These are phyloP conservation scores for Cryomyces antarcticus DNA, from an alignment of 495 filamentous ascomycete species.

Conservation along the genomic window DNA sequence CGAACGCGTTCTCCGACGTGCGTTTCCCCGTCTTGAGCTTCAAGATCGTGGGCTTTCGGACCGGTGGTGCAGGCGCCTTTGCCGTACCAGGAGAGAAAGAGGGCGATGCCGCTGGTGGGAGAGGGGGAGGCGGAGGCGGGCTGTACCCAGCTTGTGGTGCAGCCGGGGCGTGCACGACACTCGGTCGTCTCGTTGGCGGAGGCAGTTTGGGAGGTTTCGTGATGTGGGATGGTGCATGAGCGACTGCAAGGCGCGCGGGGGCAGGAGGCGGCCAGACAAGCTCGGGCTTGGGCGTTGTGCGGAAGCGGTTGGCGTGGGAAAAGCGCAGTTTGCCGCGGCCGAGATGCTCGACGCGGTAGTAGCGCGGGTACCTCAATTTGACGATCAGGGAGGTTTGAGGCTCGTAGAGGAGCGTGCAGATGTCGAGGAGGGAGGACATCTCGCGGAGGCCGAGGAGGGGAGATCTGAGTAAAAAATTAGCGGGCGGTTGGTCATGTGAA, in stretches of 20 bases:
- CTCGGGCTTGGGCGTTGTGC: conserved; percentile 3
- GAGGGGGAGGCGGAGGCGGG: too few relatives aligned
- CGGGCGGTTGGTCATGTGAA: conserved; percentile 1
- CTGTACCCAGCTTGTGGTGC: too few relatives aligned
- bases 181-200: neutral
- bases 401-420: conserved; percentile 56
- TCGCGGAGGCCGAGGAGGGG: conserved; percentile 44
- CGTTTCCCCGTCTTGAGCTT: too few relatives aligned
- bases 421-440: conserved; percentile 52
- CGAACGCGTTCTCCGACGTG: too few relatives aligned
- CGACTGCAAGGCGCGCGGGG: neutral
- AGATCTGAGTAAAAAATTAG: conserved; percentile 26
- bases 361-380: conserved; percentile 44
- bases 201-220: neutral
- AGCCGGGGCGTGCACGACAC: too few relatives aligned
- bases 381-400: conserved; percentile 40
- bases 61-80: too few relatives aligned
- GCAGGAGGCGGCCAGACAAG: neutral
- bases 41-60: too few relatives aligned
- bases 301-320: conserved; percentile 3
- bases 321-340: conserved; percentile 30
- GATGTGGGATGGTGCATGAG: neutral
- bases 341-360: conserved; percentile 43
- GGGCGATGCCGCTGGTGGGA: too few relatives aligned
- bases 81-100: too few relatives aligned